These are phyloP conservation scores for Fremontodendron californicum DNA, from an alignment of 345 rosid genomes.

Conservation along the genomic window DNA sequence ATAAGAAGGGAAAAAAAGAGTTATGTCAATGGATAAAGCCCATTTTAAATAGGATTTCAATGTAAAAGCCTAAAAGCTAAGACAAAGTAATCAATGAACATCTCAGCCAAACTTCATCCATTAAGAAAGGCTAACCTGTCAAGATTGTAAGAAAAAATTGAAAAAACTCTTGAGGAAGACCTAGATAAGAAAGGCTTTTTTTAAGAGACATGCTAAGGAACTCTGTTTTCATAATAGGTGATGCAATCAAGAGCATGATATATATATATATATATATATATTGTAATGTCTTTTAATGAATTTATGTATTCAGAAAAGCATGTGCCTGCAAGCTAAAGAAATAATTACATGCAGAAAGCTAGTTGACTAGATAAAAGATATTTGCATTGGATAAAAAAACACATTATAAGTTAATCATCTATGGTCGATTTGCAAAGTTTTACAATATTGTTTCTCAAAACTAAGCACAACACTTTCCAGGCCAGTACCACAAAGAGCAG, in stretches of 20 bases:
- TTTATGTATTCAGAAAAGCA: neutral
- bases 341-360: neutral
- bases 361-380: neutral
- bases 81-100: neutral
- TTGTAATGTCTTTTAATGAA: neutral
- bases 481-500: neutral
- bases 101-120: neutral
- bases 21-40: neutral
- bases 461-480: neutral
- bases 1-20: conserved; percentile 9
- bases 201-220: neutral
- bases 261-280: too few species aligned
- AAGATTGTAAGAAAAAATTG: neutral
- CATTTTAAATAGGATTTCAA: neutral
- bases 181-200: neutral
- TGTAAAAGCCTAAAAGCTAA: neutral
- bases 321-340: neutral
- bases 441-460: neutral
- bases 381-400: neutral
- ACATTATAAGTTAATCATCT: neutral
- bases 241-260: neutral
- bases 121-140: neutral
- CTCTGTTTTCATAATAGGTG: neutral
- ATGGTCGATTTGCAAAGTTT: neutral
- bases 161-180: neutral